Percentiles rank a stretch among this genome's conserved stretches.
Conservation (phyloP, 345 rosid species). For the Laguncularia racemosa region DNA sequence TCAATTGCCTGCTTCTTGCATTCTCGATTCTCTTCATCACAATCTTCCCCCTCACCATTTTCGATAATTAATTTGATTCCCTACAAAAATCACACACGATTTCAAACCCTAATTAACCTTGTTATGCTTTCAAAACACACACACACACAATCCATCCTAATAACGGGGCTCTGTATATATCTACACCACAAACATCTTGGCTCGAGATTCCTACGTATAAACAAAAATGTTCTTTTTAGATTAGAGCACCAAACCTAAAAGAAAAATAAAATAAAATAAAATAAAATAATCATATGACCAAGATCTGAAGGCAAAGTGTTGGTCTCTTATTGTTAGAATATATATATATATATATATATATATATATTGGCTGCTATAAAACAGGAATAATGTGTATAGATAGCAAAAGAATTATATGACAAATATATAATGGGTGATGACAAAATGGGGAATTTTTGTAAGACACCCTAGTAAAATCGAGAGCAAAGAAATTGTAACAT, state of each 20-base stretch:
- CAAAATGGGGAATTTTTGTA: background rate
- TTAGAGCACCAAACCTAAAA: background rate
- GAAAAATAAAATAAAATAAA: background rate
- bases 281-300: background rate
- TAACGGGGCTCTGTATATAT: too few relatives aligned
- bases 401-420: background rate
- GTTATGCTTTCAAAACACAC: too few relatives aligned
- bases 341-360: too few relatives aligned
- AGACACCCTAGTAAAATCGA: background rate
- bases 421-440: background rate
- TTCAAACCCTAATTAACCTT: background rate
- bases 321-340: too few relatives aligned
- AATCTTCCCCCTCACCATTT: constrained; percentile 15
- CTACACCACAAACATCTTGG: too few relatives aligned
- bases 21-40: constrained; percentile 13
- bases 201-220: too few relatives aligned
- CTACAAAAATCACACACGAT: background rate
- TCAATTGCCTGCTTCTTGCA: constrained; percentile 7
- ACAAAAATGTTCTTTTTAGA: background rate
- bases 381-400: too few relatives aligned
- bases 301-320: too few relatives aligned
- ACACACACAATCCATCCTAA: too few relatives aligned
- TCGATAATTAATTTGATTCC: background rate
- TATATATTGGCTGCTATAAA: too few relatives aligned
- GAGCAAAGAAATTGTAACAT: background rate